Percentiles rank a stretch among this genome's conserved stretches.
phyloP scores from a whole-genome alignment of 1,284 basidiomycete species.

The Xerocomus minutiporus region DNA sequence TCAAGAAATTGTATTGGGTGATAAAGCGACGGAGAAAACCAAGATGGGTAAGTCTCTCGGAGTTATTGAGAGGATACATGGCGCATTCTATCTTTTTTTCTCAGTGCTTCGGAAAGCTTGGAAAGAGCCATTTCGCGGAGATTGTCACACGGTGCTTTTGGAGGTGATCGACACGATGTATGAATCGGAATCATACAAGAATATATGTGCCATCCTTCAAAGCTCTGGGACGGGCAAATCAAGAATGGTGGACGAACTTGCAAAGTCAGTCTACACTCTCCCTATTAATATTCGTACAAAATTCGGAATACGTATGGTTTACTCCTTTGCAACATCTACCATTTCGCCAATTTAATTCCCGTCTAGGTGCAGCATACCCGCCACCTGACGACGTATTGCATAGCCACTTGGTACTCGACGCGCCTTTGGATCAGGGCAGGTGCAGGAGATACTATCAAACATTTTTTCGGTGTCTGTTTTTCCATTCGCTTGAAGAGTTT shows the following conservation, averaged over 20 bases:
- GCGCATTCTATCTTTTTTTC: neutral
- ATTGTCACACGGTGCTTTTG: neutral
- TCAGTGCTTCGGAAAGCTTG: neutral
- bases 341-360: neutral
- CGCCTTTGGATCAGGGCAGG: neutral
- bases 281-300: neutral
- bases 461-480: neutral
- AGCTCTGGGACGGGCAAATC: neutral
- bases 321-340: neutral
- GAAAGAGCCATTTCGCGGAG: neutral
- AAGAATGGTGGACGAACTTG: neutral
- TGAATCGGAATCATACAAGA: neutral
- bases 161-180: neutral
- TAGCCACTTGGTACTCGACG: neutral
- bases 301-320: neutral
- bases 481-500: neutral
- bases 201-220: neutral
- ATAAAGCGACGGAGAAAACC: neutral
- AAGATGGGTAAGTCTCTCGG: neutral
- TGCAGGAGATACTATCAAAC: neutral
- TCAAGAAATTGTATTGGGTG: too few species aligned
- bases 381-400: neutral
- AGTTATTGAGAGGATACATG: neutral
- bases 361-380: neutral
- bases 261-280: neutral